A percentile compares a stretch with the other conserved stretches of the same genome.
Conservation (phyloP, 2,329 filamentous ascomycete genomes). For the Diaporthe vaccinii region DNA sequence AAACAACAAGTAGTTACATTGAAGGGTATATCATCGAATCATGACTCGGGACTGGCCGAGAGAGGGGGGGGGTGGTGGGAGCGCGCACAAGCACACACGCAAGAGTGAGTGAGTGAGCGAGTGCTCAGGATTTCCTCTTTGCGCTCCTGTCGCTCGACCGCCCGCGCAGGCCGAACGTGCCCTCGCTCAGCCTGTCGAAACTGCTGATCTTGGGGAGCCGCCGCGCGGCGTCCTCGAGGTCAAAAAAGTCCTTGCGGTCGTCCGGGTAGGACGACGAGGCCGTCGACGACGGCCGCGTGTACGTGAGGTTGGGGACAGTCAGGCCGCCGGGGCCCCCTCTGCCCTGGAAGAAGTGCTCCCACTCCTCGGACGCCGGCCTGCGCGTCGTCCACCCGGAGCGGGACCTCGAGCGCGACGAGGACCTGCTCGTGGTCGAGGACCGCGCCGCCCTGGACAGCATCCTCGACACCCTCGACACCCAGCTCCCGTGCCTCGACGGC, state of each 20-base stretch:
- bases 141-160: slow-evolving; percentile 25
- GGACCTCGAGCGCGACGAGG: slow-evolving; percentile 33
- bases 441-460: slow-evolving; percentile 28
- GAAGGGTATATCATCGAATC: slow-evolving; percentile 23
- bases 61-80: too few relatives aligned
- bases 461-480: slow-evolving; percentile 31
- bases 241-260: slow-evolving; percentile 5
- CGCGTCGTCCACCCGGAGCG: slow-evolving; percentile 3
- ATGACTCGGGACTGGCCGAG: slow-evolving; percentile 27
- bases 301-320: slow-evolving; percentile 8
- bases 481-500: slow-evolving; percentile 30
- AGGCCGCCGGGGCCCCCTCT: not conserved
- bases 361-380: slow-evolving; percentile 26
- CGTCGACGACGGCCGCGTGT: slow-evolving; percentile 16
- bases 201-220: slow-evolving; percentile 16
- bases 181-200: slow-evolving; percentile 36
- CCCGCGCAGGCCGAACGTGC: slow-evolving; percentile 34
- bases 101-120: not conserved
- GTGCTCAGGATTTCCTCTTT: slow-evolving; percentile 17
- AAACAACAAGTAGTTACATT: slow-evolving; percentile 32
- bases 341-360: slow-evolving; percentile 31
- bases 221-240: not conserved
- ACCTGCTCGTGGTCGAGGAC: slow-evolving; percentile 28
- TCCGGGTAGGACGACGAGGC: slow-evolving; percentile 13
- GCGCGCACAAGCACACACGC: not conserved